phyloP scores from a whole-genome alignment of 2,329 filamentous ascomycete genomes.

The Penicillium sp. region DNA sequence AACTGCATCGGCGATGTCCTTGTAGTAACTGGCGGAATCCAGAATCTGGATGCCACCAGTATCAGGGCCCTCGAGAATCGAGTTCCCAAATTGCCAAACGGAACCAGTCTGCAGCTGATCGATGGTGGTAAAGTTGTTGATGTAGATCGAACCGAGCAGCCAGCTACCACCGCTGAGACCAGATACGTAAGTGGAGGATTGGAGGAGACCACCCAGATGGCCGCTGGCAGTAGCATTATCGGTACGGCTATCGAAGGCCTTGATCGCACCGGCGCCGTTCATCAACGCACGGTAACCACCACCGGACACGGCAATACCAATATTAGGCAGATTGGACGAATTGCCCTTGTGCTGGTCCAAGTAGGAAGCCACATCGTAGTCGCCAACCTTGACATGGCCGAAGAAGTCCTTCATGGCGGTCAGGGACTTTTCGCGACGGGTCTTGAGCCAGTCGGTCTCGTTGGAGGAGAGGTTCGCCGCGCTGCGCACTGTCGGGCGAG shows the following conservation, averaged over 20 bases:
- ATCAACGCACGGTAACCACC: slow-evolving; percentile 87
- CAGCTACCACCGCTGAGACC: slow-evolving; percentile 85
- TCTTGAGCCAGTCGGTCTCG: slow-evolving; percentile 75
- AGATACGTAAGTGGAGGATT: slow-evolving; percentile 79
- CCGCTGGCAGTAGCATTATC: slow-evolving; percentile 63
- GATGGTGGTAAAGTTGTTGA: slow-evolving; percentile 78
- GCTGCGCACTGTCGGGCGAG: slow-evolving; percentile 69
- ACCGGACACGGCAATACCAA: slow-evolving; percentile 79
- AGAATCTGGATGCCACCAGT: slow-evolving; percentile 43
- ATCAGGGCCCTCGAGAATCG: slow-evolving; percentile 54
- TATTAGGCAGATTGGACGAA: slow-evolving; percentile 64
- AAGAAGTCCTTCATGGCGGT: slow-evolving; percentile 75
- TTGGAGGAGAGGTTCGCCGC: slow-evolving; percentile 67
- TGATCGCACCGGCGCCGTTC: slow-evolving; percentile 80
- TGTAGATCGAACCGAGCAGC: slow-evolving; percentile 80
- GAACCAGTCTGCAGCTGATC: slow-evolving; percentile 39
- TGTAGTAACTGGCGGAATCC: slow-evolving; percentile 65
- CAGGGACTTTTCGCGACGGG: slow-evolving; percentile 73
- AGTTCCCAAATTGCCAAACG: slow-evolving; percentile 38
- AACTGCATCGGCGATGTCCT: slow-evolving; percentile 62
- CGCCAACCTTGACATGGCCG: slow-evolving; percentile 70
- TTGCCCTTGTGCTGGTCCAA: slow-evolving; percentile 65
- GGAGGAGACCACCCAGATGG: slow-evolving; percentile 79
- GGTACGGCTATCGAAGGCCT: slow-evolving; percentile 78
- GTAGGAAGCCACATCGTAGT: slow-evolving; percentile 76